Evolutionary conservation across 129 eudicot species (phyloP).

Genomic region (Tanacetum coccineum): DNA sequence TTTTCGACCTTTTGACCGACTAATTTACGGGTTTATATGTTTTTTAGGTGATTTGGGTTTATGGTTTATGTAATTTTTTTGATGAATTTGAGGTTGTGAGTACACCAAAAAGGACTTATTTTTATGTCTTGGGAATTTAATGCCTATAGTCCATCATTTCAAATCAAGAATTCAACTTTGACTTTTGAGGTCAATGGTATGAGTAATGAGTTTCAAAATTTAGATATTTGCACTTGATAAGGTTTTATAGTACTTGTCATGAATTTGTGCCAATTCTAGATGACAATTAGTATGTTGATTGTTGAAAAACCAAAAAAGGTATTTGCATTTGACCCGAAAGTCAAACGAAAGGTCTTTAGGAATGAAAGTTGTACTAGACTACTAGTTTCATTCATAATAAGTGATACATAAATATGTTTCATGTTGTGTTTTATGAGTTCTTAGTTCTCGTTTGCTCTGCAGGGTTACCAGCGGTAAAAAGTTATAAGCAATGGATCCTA

Average conservation of each 20-base stretch:
- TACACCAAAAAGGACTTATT: not conserved
- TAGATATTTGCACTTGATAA: not conserved
- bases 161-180: constrained; percentile 17
- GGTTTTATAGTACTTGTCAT: not conserved
- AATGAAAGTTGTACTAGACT: not conserved
- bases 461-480: not conserved
- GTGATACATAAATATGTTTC: not conserved
- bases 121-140: not conserved
- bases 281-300: not conserved
- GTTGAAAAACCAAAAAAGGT: not conserved
- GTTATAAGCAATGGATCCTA: constrained; percentile 28
- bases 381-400: not conserved
- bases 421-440: constrained; percentile 1
- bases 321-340: not conserved
- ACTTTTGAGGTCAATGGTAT: constrained; percentile 4
- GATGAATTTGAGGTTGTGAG: constrained; percentile 6
- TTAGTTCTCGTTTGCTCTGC: constrained; percentile 5
- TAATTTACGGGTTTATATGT: not conserved
- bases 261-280: not conserved
- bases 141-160: constrained; percentile 11
- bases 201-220: constrained; percentile 5
- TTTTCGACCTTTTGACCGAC: not conserved
- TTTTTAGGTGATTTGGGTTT: not conserved
- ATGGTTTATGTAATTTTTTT: not conserved
- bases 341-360: not conserved